A percentile compares a stretch with the other conserved stretches of the same genome.
Conservation (phyloP, 192 early-diverging fungal species). For the Spinellus fusiger region DNA sequence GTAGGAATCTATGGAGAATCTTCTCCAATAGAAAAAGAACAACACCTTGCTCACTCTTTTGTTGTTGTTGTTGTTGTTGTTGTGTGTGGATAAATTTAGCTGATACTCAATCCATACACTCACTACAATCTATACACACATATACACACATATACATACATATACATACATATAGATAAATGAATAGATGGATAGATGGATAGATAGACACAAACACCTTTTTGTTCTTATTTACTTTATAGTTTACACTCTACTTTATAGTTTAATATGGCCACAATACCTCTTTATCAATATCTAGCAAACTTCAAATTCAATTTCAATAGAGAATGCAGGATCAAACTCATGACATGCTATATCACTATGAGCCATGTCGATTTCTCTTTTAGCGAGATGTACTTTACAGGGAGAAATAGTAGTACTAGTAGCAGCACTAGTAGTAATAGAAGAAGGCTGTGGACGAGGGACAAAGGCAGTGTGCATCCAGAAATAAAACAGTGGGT, state of each 20-base stretch:
- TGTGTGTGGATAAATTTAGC: too few species aligned
- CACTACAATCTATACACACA: neutral
- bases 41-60: too few species aligned
- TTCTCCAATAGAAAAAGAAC: too few species aligned
- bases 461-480: conserved; percentile 42
- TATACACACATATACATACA: neutral
- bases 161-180: neutral
- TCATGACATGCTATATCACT: conserved; percentile 27
- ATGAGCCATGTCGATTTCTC: conserved; percentile 35
- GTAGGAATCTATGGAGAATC: too few species aligned
- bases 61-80: too few species aligned
- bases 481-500: conserved; percentile 38
- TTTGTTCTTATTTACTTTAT: too few species aligned
- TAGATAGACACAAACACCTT: too few species aligned
- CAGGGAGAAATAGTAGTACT: too few species aligned
- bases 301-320: neutral
- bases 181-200: neutral
- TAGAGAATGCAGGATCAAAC: conserved; percentile 26
- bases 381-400: conserved; percentile 22
- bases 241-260: too few species aligned
- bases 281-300: neutral
- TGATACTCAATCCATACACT: neutral
- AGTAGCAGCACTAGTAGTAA: too few species aligned
- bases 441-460: too few species aligned
- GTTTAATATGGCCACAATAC: too few species aligned